These are phyloP conservation scores for Colletotrichum gigasporum DNA, from an alignment of 2,329 filamentous ascomycete genomes.

Conservation along the genomic window DNA sequence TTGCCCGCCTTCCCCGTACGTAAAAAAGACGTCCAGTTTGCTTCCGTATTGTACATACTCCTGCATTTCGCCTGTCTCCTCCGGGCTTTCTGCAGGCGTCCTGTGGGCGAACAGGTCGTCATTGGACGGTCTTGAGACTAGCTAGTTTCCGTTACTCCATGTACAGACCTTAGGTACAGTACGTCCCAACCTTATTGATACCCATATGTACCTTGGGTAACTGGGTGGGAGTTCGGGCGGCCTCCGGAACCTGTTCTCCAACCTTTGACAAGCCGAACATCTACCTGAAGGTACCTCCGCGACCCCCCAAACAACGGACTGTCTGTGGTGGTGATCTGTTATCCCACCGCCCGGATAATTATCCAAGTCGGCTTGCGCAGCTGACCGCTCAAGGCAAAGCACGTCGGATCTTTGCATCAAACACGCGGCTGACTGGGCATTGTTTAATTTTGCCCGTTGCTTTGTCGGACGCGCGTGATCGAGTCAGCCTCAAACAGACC, in stretches of 20 bases:
- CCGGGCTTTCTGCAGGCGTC: background rate
- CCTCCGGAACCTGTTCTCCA: conserved; percentile 13
- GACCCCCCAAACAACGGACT: background rate
- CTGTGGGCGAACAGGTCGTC: background rate
- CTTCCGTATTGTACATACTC: no score
- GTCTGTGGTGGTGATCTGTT: background rate
- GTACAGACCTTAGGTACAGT: no score
- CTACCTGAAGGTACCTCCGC: background rate
- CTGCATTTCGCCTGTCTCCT: background rate
- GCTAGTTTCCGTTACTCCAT: no score
- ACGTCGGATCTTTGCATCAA: background rate
- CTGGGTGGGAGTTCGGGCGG: conserved; percentile 17
- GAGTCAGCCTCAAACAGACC: conserved; percentile 11
- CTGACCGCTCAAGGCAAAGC: background rate
- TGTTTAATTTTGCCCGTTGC: background rate
- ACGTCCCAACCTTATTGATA: no score
- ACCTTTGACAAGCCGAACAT: background rate
- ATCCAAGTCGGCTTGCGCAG: no score
- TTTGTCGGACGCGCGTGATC: background rate
- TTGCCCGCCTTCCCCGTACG: background rate
- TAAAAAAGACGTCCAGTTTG: background rate
- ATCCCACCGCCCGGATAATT: background rate
- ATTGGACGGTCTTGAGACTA: background rate
- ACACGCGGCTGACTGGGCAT: no score
- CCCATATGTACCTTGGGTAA: no score